Conservation (phyloP, 768 basidiomycete species). For the Mycena capillaripes region DNA sequence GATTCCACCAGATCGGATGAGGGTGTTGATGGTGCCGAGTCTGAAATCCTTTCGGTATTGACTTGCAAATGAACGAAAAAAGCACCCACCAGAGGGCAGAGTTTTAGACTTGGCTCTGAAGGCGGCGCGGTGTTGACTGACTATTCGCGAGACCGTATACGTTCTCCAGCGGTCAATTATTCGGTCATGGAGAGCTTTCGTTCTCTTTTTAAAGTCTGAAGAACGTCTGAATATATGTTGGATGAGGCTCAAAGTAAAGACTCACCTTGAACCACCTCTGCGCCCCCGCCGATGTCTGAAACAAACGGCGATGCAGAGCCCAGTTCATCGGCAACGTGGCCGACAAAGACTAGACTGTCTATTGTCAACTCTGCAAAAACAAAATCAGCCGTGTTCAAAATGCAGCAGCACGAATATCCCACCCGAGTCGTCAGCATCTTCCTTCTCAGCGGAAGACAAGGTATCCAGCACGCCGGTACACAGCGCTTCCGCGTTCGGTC, state of each 20-base stretch:
- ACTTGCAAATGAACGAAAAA: neutral
- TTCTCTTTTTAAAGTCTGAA: constrained; percentile 65
- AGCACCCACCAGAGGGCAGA: constrained; percentile 43
- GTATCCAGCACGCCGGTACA: constrained; percentile 57
- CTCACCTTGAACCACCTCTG: constrained; percentile 53
- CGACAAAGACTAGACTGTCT: constrained; percentile 60
- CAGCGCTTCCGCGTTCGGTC: constrained; percentile 64
- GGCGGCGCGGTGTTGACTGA: constrained; percentile 44
- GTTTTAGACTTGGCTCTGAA: constrained; percentile 35
- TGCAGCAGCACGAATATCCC: constrained; percentile 33
- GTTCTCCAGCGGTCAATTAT: constrained; percentile 70
- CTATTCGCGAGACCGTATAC: constrained; percentile 51
- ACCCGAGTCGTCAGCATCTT: constrained; percentile 52
- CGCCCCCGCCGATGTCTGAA: constrained; percentile 57
- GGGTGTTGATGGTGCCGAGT: constrained; percentile 51
- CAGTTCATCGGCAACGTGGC: constrained; percentile 64
- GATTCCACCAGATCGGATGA: constrained; percentile 69
- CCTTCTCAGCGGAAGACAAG: constrained; percentile 51
- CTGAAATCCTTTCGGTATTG: constrained; percentile 20
- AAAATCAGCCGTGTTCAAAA: constrained; percentile 16
- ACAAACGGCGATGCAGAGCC: constrained; percentile 60
- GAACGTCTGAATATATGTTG: constrained; percentile 9
- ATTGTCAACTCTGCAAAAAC: constrained; percentile 41
- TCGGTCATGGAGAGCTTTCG: constrained; percentile 56
- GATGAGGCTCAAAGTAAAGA: neutral